Evolutionary conservation across 208 protist genomes (phyloP).

Genomic region (Leishmania tarentolae): DNA sequence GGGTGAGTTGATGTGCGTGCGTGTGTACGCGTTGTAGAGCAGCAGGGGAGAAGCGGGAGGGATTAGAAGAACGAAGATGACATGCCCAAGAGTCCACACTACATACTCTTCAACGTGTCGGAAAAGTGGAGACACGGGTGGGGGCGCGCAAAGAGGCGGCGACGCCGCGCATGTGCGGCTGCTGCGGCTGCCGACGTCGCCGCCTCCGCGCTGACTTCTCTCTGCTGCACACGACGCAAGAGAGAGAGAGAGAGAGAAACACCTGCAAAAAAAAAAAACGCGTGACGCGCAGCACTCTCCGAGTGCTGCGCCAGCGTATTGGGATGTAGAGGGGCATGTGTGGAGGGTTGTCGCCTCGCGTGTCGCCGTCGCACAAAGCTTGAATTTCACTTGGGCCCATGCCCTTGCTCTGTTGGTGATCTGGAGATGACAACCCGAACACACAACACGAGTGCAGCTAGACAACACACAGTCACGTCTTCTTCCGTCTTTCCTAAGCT

Average conservation of each 20-base stretch:
- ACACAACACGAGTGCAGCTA: background rate
- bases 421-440: background rate
- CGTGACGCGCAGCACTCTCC: conserved; percentile 1
- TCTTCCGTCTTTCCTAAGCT: background rate
- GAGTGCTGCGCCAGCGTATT: background rate
- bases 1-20: background rate
- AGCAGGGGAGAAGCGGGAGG: background rate
- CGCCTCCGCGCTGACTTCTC: background rate
- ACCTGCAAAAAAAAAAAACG: conserved; percentile 1
- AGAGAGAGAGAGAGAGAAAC: background rate
- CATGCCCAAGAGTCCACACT: no score
- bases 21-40: background rate
- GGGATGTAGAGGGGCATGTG: background rate
- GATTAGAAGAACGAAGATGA: background rate
- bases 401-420: background rate
- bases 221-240: background rate
- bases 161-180: background rate
- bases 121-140: background rate
- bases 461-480: background rate
- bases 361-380: background rate
- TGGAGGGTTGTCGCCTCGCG: background rate
- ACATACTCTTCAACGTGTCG: background rate
- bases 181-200: background rate
- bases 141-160: background rate
- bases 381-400: background rate